Conservation (phyloP, 1,139 yeast genomes). For the Kazachstania sp. region DNA sequence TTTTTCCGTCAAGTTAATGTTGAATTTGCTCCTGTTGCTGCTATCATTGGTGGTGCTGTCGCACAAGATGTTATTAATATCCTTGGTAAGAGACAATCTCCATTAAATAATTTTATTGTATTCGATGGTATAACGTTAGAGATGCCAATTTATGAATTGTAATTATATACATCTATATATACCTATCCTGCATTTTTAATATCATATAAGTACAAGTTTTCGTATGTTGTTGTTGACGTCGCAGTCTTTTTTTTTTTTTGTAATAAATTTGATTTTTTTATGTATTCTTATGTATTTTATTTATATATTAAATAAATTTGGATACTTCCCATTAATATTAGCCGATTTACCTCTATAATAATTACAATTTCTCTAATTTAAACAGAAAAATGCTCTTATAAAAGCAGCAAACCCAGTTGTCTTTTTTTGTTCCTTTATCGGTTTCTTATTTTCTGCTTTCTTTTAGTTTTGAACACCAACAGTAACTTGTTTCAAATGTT, state of each 20-base stretch:
- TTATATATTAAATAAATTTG: background rate
- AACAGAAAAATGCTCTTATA: conserved; percentile 2
- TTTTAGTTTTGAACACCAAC: conserved; percentile 39
- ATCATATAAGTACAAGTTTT: no score
- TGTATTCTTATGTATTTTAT: background rate
- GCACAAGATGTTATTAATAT: conserved; percentile 88
- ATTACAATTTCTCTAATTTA: background rate
- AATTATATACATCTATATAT: conserved; percentile 2
- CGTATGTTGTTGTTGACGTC: no score
- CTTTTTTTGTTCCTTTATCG: background rate
- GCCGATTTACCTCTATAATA: background rate
- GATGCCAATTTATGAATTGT: conserved; percentile 60
- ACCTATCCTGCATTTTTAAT: background rate
- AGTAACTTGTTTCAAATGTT: conserved; percentile 76
- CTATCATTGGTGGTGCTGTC: conserved; percentile 81
- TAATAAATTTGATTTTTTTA: background rate
- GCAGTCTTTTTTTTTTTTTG: background rate
- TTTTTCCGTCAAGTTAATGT: conserved; percentile 48
- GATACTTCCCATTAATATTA: background rate
- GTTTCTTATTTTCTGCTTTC: background rate
- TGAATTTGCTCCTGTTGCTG: conserved; percentile 79
- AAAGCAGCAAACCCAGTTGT: background rate
- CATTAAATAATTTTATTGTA: conserved; percentile 71
- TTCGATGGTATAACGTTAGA: conserved; percentile 64
- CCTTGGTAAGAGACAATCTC: conserved; percentile 66